phyloP scores from a whole-genome alignment of 495 filamentous ascomycete species.

The Aspergillus ostianus region DNA sequence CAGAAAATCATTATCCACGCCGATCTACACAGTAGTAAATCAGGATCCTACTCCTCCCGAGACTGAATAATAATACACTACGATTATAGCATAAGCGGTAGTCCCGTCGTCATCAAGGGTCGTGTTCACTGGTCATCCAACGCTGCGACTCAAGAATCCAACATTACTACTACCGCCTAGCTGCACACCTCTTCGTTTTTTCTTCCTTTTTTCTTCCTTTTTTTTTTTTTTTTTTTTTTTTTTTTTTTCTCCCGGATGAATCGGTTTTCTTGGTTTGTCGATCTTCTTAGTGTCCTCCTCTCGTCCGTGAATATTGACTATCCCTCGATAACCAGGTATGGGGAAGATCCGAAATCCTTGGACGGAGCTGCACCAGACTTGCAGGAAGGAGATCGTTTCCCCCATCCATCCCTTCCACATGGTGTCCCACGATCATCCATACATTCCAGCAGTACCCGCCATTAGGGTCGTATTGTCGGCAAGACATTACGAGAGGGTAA shows the following conservation, averaged over 20 bases:
- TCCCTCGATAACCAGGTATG: neutral
- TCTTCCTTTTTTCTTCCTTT: too few species aligned
- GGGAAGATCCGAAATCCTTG: neutral
- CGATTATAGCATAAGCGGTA: too few species aligned
- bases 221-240: neutral
- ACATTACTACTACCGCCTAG: neutral
- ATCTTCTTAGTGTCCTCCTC: neutral
- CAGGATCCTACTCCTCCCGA: neutral
- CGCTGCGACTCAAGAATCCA: neutral
- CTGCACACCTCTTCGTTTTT: too few species aligned
- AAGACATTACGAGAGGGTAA: neutral
- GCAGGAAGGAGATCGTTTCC: constrained; percentile 15
- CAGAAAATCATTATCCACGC: too few species aligned
- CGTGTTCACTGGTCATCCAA: neutral
- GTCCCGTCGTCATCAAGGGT: too few species aligned
- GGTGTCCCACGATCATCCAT: constrained; percentile 18
- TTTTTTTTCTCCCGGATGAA: neutral
- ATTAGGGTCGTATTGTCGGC: neutral
- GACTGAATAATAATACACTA: too few species aligned
- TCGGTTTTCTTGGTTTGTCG: constrained; percentile 4
- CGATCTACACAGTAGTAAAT: too few species aligned
- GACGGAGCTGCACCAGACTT: neutral
- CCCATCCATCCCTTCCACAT: constrained; percentile 20
- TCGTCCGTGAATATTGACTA: neutral
- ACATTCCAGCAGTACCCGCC: constrained; percentile 10